Evolutionary conservation across 2,329 filamentous ascomycete genomes (phyloP), one percentile per base, ranked within the genome.

Genomic region (Samsoniella hepiali): DNA sequence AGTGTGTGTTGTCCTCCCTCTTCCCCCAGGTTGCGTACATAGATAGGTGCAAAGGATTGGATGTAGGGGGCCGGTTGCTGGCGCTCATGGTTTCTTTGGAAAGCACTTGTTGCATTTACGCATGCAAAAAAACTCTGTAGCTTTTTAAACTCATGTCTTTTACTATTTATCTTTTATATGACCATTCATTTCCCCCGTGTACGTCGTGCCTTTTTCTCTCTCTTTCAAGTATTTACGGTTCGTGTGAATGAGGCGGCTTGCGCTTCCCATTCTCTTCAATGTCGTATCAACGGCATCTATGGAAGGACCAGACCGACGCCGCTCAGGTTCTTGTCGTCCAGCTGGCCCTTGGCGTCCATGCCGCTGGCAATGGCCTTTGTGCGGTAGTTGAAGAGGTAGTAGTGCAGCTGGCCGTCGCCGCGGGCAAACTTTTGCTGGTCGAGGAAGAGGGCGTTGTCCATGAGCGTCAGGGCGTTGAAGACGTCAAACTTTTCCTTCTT

Each of bases 361-460:
- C 95, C 95, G 56, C 95, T 93, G 0, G 86, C 80, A 71, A 99
- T 90, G n/a, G 88, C 87, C 65, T 91, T 88, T 13, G 92, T 91
- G 63, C 92, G 88, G 81, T 97, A 99, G 78, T 99, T 99, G 84
- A 96, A 99, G 38, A 99, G 82, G 76, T 99, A 99, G 79, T 93
- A 99, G 77, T 99, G 93, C 70, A 99, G 82, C 75, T 95, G 92
- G 54, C 95, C 95, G 74, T 99, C 95, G 38, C 95, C 95, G 5
- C 90, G 88, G 51, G 94, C 95, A 71, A 97, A 99, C 76, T 96
- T 96, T 73, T 97, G 91, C 69, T 97, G 84, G 73, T 94, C 89
- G 6, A 99, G 82, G 84, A 99, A 98, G 27, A 98, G 83, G 0
- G 88, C 90, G 75, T 99, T 99, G 76, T 99, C 94, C 77, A 97